Conservation (phyloP, 78 protist genomes). For the Cyanophora paradoxa region DNA sequence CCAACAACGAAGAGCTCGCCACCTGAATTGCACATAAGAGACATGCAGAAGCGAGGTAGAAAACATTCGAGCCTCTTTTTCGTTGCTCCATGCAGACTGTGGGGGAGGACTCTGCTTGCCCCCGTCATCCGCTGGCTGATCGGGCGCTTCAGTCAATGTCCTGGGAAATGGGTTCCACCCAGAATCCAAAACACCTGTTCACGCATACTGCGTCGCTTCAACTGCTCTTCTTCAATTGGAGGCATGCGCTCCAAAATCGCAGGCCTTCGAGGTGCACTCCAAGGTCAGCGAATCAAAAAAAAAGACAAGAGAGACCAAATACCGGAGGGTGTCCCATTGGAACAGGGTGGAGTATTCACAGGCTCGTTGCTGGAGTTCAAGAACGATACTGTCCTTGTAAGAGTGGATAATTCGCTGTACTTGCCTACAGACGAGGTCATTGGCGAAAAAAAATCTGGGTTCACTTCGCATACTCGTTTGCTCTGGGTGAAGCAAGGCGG, state of each 20-base stretch:
- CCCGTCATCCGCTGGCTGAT: too few relatives aligned
- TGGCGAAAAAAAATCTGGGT: slow-evolving; percentile 28
- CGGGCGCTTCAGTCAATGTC: too few relatives aligned
- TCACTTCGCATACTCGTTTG: slow-evolving; percentile 59
- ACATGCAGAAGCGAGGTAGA: too few relatives aligned
- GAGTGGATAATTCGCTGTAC: neutral
- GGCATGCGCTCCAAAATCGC: slow-evolving; percentile 48
- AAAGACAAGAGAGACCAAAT: neutral
- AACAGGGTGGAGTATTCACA: slow-evolving; percentile 71
- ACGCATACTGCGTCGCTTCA: neutral
- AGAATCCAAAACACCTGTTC: too few relatives aligned
- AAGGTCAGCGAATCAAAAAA: neutral
- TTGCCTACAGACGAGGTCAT: neutral
- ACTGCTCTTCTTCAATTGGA: slow-evolving; percentile 32
- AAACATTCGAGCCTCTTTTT: too few relatives aligned
- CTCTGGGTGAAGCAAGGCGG: neutral
- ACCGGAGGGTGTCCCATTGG: slow-evolving; percentile 8
- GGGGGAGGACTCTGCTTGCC: too few relatives aligned
- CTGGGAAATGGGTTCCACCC: too few relatives aligned
- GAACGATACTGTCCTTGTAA: slow-evolving; percentile 27
- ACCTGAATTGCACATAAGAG: too few relatives aligned
- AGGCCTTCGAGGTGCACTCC: too few relatives aligned
- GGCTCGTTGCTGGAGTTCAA: slow-evolving; percentile 88
- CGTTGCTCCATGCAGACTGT: too few relatives aligned
- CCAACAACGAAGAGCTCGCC: too few relatives aligned